phyloP scores from a whole-genome alignment of 768 basidiomycete species.

The Daedalea quercina region DNA sequence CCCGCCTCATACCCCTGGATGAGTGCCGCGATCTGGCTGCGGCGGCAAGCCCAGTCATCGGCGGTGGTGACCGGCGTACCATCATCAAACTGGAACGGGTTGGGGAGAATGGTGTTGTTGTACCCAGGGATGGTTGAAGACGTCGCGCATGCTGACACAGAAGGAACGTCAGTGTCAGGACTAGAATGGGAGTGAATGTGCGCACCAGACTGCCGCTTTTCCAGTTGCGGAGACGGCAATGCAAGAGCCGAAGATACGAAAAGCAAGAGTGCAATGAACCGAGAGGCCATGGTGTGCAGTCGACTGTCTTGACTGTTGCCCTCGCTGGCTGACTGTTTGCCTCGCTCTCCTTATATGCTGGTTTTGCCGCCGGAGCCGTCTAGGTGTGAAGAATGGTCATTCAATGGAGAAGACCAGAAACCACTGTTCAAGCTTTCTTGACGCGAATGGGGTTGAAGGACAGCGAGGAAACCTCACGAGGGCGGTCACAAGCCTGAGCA shows the following conservation, averaged over 20 bases:
- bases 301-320: background rate
- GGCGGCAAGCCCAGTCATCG: conserved; percentile 46
- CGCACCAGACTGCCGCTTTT: background rate
- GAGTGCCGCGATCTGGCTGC: conserved; percentile 39
- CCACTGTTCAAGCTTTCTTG: background rate
- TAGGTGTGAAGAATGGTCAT: background rate
- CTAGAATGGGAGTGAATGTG: background rate
- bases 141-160: conserved; percentile 12
- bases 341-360: background rate
- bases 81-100: conserved; percentile 47
- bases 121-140: conserved; percentile 20
- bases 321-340: background rate
- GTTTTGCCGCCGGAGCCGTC: background rate
- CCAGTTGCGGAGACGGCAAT: background rate
- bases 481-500: background rate
- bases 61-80: conserved; percentile 37
- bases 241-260: background rate
- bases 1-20: conserved; percentile 51
- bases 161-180: background rate
- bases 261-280: background rate
- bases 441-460: background rate
- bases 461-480: background rate
- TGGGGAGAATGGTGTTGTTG: conserved; percentile 38
- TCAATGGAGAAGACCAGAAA: background rate
- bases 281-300: background rate